phyloP scores from a whole-genome alignment of 2,329 filamentous ascomycete genomes.

The Cordyceps pruinosa region DNA sequence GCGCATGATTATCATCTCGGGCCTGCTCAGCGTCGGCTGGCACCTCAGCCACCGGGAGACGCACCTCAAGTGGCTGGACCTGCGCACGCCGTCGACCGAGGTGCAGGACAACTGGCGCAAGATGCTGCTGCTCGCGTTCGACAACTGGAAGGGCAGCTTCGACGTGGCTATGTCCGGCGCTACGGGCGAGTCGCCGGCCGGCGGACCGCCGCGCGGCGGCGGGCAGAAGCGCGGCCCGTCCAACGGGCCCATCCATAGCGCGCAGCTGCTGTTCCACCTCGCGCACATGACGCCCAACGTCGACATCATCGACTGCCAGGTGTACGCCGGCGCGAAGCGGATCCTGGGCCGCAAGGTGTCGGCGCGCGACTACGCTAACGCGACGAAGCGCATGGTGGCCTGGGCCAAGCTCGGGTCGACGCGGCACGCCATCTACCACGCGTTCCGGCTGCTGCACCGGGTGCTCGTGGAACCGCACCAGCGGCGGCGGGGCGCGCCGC shows the following conservation, averaged over 20 bases:
- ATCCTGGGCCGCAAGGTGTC: constrained; percentile 75
- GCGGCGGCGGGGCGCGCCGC: constrained; percentile 17
- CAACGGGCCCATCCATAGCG: constrained; percentile 65
- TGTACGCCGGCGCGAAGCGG: constrained; percentile 73
- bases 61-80: constrained; percentile 72
- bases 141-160: constrained; percentile 81
- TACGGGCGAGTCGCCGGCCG: constrained; percentile 24
- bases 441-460: constrained; percentile 70
- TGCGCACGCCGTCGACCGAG: constrained; percentile 53
- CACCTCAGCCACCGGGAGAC: constrained; percentile 83
- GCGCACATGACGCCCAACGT: constrained; percentile 86
- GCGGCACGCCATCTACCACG: constrained; percentile 76
- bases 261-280: constrained; percentile 75
- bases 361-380: constrained; percentile 64
- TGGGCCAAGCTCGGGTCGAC: constrained; percentile 74
- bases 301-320: constrained; percentile 83
- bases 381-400: constrained; percentile 66
- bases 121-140: constrained; percentile 70
- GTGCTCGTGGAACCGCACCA: constrained; percentile 56
- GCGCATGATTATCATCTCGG: constrained; percentile 83
- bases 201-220: not conserved
- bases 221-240: constrained; percentile 43
- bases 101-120: constrained; percentile 70
- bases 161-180: constrained; percentile 55
- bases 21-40: constrained; percentile 84